Evolutionary conservation across 2,329 filamentous ascomycete genomes (phyloP), one percentile per base, ranked within the genome.

Genomic region (Epichloe baconii): DNA sequence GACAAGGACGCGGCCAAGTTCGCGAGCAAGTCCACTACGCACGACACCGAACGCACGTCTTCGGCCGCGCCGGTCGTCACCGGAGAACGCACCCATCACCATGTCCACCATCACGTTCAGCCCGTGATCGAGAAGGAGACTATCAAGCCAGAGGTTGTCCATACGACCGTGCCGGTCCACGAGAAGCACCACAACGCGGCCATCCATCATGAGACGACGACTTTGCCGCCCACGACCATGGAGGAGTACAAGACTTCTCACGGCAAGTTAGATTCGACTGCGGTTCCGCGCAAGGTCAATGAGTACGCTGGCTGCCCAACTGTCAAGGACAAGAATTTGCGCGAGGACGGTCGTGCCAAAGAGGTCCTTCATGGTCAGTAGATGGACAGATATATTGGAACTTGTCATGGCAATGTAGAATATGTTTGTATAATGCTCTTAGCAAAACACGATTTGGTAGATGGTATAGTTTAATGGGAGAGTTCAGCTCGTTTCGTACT

Each of bases 121-220:
- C 84, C 84, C 0, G 75, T 88, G 0, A 71, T 88, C 37, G 73
- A 88, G 48, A 86, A 85, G 62, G 80, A 87, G 57, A 79, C 76
- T 1, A 70, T 87, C 31, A 77, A 85, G 56, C 82, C 82, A 2
- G 73, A 79, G 15, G 76, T 88, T 3, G 72, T 86, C 1, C 85
- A 88, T 70, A 87, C 80, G 23, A 86, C 82, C 1, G 72, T 85
- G 0, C 85, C 84, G 0, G 75, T 88, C 42, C 84, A 88, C 56
- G 85, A 88, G 67, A 76, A 78, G 2, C 84, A 88, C 61, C 80
- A 86, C 59, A 79, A 83, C 48, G 72, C 77, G 14, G 72, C 83
- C 1, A 75, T 84, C 53, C 79, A 85, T 62, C 85, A 88, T 61
- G 72, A 74, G 43, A 75, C 80, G 2, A 80, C 82, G 0, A 72